phyloP scores from a whole-genome alignment of 352 stramenopile genomes.

The Phytophthora chlamydospora region DNA sequence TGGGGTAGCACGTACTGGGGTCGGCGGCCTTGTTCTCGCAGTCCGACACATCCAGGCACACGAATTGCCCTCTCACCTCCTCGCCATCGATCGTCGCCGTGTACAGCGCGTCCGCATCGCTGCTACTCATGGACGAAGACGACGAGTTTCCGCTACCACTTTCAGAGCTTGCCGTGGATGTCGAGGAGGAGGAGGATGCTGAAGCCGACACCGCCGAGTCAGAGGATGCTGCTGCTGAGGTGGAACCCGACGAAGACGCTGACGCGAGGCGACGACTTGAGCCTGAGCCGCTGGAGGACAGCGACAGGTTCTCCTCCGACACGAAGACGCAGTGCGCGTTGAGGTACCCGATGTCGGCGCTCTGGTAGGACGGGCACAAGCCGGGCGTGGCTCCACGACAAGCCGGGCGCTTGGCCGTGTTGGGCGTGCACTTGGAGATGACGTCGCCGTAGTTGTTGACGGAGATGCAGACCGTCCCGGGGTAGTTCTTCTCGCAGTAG shows the following conservation, averaged over 20 bases:
- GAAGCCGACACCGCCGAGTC: not conserved
- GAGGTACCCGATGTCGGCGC: conserved; percentile 58
- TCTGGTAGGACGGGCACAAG: conserved; percentile 79
- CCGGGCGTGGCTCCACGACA: conserved; percentile 69
- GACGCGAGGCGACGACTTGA: conserved; percentile 9
- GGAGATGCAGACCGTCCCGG: conserved; percentile 69
- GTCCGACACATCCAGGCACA: conserved; percentile 48
- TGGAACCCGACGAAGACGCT: not conserved
- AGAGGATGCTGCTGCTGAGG: not conserved
- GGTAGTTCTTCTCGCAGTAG: conserved; percentile 63
- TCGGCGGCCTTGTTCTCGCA: conserved; percentile 51
- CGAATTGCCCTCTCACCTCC: conserved; percentile 54
- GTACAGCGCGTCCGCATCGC: conserved; percentile 36
- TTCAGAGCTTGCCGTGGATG: conserved; percentile 5
- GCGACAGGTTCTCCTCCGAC: conserved; percentile 43
- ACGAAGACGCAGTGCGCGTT: conserved; percentile 83
- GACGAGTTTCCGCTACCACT: conserved; percentile 18
- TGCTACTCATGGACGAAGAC: conserved; percentile 25
- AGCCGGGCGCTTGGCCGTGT: conserved; percentile 62
- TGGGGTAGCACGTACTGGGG: conserved; percentile 33
- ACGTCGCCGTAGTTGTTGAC: conserved; percentile 69
- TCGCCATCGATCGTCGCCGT: conserved; percentile 59
- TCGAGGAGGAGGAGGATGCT: not conserved
- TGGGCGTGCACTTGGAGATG: conserved; percentile 77
- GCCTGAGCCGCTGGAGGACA: conserved; percentile 15